phyloP scores from a whole-genome alignment of 1,139 yeast genomes.

The Ogataea hybrid region DNA sequence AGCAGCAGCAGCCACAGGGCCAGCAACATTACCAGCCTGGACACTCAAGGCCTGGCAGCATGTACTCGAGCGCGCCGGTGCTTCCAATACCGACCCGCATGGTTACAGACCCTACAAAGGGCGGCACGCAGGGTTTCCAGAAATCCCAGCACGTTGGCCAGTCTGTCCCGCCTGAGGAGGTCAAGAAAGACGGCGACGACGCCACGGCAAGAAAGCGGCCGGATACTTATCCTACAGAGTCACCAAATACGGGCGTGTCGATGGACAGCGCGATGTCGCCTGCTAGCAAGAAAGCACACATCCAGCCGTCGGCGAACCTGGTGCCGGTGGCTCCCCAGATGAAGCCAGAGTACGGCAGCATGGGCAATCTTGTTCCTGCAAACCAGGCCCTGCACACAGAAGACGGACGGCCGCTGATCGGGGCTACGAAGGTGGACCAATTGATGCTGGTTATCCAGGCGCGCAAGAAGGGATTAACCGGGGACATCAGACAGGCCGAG shows the following conservation, averaged over 20 bases:
- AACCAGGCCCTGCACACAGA: constrained; percentile 48
- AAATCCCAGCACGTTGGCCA: constrained; percentile 15
- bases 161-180: constrained; percentile 2
- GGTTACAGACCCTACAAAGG: constrained; percentile 15
- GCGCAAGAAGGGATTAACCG: constrained; percentile 67
- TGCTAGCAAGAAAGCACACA: constrained; percentile 1
- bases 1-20: constrained; percentile 10
- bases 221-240: constrained; percentile 7
- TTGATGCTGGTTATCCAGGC: constrained; percentile 90
- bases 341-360: constrained; percentile 14
- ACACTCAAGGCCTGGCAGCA: constrained; percentile 15
- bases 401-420: constrained; percentile 67
- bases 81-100: constrained; percentile 19
- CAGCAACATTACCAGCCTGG: constrained; percentile 19
- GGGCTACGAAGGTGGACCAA: constrained; percentile 87
- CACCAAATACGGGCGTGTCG: not conserved
- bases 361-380: constrained; percentile 39
- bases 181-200: constrained; percentile 7
- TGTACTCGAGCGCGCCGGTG: constrained; percentile 18
- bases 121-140: constrained; percentile 6
- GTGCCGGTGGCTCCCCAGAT: constrained; percentile 16
- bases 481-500: constrained; percentile 56
- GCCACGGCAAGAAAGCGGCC: constrained; percentile 15
- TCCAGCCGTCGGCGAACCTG: not conserved
- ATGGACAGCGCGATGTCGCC: not conserved